phyloP scores from a whole-genome alignment of 257 asterid genomes.

The Rauvolfia tetraphylla region DNA sequence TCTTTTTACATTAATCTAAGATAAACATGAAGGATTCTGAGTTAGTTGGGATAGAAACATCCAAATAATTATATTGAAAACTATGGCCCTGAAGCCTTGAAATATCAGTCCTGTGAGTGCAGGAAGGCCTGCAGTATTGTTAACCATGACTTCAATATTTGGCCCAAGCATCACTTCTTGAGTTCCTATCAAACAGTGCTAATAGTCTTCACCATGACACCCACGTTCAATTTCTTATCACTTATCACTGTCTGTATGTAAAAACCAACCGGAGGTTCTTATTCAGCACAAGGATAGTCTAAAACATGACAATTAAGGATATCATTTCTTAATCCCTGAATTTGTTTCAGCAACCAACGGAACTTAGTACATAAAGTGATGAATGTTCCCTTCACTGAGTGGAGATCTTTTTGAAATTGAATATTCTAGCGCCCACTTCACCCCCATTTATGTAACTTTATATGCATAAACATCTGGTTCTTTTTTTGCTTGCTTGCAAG shows the following conservation, averaged over 20 bases:
- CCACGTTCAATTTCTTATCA: background rate
- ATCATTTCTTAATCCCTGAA: no score
- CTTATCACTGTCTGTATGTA: no score
- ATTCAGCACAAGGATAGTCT: background rate
- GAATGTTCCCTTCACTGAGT: background rate
- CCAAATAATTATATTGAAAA: background rate
- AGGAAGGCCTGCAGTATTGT: slow-evolving; percentile 2
- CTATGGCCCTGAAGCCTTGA: background rate
- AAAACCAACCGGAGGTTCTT: background rate
- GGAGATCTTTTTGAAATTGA: background rate
- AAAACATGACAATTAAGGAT: no score
- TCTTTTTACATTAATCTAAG: no score
- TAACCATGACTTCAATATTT: background rate
- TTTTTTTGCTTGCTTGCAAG: no score
- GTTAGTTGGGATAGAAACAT: background rate
- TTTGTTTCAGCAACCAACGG: slow-evolving; percentile 9
- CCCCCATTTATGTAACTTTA: no score
- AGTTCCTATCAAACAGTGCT: background rate
- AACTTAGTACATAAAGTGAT: background rate
- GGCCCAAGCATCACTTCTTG: background rate
- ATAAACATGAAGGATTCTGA: no score
- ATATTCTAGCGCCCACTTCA: no score
- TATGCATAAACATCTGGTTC: no score
- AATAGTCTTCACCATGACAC: background rate
- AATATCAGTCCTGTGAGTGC: background rate